Percentiles rank a stretch among this genome's conserved stretches.
Evolutionary conservation across 495 filamentous ascomycete species (phyloP).

Genomic region (Aspergillus taichungensis): DNA sequence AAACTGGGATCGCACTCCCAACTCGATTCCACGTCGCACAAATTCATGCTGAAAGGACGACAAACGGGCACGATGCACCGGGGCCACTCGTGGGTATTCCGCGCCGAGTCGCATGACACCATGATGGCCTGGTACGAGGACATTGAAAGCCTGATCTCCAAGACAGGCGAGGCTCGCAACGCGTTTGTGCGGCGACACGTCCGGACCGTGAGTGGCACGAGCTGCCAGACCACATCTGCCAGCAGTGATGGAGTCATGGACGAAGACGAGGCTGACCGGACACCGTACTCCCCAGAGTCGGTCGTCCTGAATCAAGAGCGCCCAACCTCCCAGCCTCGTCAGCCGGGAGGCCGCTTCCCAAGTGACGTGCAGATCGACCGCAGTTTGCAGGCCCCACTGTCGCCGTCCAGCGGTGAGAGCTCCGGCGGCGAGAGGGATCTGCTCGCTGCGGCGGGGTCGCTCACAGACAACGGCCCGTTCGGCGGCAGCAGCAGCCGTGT

Average conservation of each 20-base stretch:
- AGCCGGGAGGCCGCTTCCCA: constrained; percentile 84
- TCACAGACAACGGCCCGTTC: constrained; percentile 2
- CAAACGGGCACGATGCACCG: constrained; percentile 91
- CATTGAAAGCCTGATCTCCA: constrained; percentile 78
- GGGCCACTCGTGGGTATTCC: constrained; percentile 96
- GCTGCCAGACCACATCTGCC: constrained; percentile 51
- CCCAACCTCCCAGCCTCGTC: constrained; percentile 45
- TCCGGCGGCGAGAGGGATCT: constrained; percentile 55
- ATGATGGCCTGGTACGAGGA: constrained; percentile 98
- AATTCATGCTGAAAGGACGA: constrained; percentile 93
- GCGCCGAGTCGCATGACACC: constrained; percentile 87
- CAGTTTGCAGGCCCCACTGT: constrained; percentile 65
- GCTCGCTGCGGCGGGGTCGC: constrained; percentile 43
- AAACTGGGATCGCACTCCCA: constrained; percentile 89
- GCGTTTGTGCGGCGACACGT: constrained; percentile 75
- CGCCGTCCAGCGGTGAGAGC: constrained; percentile 66
- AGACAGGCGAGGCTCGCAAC: constrained; percentile 79
- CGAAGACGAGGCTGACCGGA: constrained; percentile 73
- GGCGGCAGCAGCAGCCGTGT: not conserved
- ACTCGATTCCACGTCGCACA: constrained; percentile 82
- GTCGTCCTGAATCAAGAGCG: constrained; percentile 37
- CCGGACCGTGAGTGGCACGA: constrained; percentile 63
- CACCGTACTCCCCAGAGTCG: constrained; percentile 60
- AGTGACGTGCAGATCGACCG: constrained; percentile 75
- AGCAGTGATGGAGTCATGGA: constrained; percentile 71